Base-by-base conservation (phyloP, 139 green algal genomes). In the Astrephomene gubernaculifera region DNA sequence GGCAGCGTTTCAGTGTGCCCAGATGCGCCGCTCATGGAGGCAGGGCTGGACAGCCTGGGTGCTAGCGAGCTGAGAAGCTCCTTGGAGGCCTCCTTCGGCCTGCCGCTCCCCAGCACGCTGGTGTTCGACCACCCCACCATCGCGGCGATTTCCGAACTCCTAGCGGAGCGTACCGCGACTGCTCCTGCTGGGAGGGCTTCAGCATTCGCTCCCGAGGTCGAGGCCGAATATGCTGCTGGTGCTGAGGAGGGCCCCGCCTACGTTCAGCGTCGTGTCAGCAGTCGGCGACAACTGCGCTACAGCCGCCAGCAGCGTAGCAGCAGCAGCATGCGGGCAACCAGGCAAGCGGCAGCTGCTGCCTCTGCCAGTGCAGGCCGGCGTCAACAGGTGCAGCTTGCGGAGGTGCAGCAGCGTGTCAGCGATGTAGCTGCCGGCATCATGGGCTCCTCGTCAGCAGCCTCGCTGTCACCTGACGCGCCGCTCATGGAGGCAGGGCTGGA, bases 11-110 rank as follows among this genome's bases (percentile, higher is more conserved):
- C n/a, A 17, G 79, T 97, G 10, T 49, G 65, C 1, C 22, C 79
- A 39, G 79, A 92, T 21, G 38, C 83, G 38, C 91, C 89, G 2
- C 79, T 96, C 24, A 91, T 95, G 87, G 88, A 90, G 52, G 85
- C 91, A 25, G 93, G 94, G 0, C 80, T 97, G 63, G 92, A 98
- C 81, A 96, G 92, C 9, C 87, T 98, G 25, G 94, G 91, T 0
- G 94, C 94, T n/a, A 91, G 97, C 21, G 96, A 98, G 92, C 91
- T 98, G 74, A 85, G 93, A 33, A 95, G 93, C 39, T 70, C 73
- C 9, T 92, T 98, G 38, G 92, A 96, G 52, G 86, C 71, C 33
- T 53, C 22, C 2, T 74, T 89, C 36, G 45, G 69, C 17, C 19
- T 91, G 63, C 27, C 73, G 1, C 87, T 91, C 38, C 87, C 90